A percentile compares a stretch with the other conserved stretches of the same genome.
phyloP scores from a whole-genome alignment of 495 filamentous ascomycete genomes.

The Penicillium herquei region DNA sequence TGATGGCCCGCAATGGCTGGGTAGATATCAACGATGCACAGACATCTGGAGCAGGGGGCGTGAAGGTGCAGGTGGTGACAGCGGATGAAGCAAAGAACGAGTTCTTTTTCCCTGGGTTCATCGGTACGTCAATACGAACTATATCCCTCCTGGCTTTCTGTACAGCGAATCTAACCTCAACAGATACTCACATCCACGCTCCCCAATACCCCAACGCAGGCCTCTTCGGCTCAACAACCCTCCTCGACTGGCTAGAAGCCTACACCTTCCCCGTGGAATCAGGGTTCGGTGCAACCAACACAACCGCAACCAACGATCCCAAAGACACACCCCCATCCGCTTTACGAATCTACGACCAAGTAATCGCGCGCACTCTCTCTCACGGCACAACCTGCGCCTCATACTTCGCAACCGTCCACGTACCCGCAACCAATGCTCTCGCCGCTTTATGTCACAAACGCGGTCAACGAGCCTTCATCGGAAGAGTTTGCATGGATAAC shows the following conservation, averaged over 20 bases:
- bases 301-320: constrained; percentile 46
- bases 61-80: constrained; percentile 25
- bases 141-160: not conserved
- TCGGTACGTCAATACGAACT: constrained; percentile 52
- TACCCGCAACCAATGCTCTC: constrained; percentile 80
- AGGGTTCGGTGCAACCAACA: constrained; percentile 72
- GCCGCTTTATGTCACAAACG: constrained; percentile 69
- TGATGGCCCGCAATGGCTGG: constrained; percentile 48
- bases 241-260: constrained; percentile 88
- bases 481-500: constrained; percentile 88
- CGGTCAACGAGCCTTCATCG: constrained; percentile 89
- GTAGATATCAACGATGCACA: constrained; percentile 6
- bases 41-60: not conserved
- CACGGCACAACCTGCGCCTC: constrained; percentile 92
- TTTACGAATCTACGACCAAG: constrained; percentile 66
- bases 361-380: constrained; percentile 74
- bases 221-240: constrained; percentile 85
- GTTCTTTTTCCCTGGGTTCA: constrained; percentile 94
- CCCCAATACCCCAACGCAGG: constrained; percentile 91
- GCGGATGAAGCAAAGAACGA: constrained; percentile 39
- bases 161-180: constrained; percentile 31
- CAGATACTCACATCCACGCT: constrained; percentile 91
- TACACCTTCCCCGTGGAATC: constrained; percentile 95
- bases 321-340: constrained; percentile 36
- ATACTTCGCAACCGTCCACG: constrained; percentile 89